Conservation (phyloP, 345 rosid species). For the Salix suchowensis region DNA sequence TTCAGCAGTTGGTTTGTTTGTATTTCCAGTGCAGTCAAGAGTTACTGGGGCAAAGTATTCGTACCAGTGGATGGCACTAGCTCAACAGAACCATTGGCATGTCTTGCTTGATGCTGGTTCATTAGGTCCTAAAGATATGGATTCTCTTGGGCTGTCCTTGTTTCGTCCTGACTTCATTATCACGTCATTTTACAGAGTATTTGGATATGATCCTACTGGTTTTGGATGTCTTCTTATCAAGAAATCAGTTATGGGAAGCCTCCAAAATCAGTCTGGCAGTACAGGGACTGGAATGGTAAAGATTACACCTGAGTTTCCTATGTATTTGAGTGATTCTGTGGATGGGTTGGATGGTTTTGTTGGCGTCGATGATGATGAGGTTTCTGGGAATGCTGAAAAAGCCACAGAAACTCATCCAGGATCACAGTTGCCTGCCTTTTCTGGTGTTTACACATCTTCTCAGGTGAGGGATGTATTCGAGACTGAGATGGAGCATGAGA, state of each 20-base stretch:
- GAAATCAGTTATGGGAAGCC: slow-evolving; percentile 91
- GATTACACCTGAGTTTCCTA: slow-evolving; percentile 90
- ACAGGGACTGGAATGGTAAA: slow-evolving; percentile 97
- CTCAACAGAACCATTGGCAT: slow-evolving; percentile 99
- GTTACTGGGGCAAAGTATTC: slow-evolving; percentile 97
- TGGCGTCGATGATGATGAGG: slow-evolving; percentile 53
- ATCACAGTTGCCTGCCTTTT: slow-evolving; percentile 81
- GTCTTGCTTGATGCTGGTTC: slow-evolving; percentile 98
- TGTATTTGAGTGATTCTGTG: slow-evolving; percentile 82
- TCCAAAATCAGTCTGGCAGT: slow-evolving; percentile 85
- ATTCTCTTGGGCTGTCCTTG: slow-evolving; percentile 90
- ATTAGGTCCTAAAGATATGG: slow-evolving; percentile 99
- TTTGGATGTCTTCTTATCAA: slow-evolving; percentile 96
- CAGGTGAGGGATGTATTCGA: slow-evolving; percentile 93
- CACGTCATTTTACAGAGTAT: slow-evolving; percentile 94
- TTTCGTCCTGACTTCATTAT: slow-evolving; percentile 95
- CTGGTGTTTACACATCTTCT: slow-evolving; percentile 81
- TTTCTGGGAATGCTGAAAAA: slow-evolving; percentile 47
- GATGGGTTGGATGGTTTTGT: slow-evolving; percentile 71
- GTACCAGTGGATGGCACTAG: slow-evolving; percentile 98
- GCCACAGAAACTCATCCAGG: slow-evolving; percentile 51
- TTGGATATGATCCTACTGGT: slow-evolving; percentile 96
- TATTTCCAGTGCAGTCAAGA: slow-evolving; percentile 95
- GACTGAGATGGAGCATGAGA: slow-evolving; percentile 82
- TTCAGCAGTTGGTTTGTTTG: slow-evolving; percentile 82